Evolutionary conservation across 768 basidiomycete genomes (phyloP).

Genomic region (Collybia sordida): DNA sequence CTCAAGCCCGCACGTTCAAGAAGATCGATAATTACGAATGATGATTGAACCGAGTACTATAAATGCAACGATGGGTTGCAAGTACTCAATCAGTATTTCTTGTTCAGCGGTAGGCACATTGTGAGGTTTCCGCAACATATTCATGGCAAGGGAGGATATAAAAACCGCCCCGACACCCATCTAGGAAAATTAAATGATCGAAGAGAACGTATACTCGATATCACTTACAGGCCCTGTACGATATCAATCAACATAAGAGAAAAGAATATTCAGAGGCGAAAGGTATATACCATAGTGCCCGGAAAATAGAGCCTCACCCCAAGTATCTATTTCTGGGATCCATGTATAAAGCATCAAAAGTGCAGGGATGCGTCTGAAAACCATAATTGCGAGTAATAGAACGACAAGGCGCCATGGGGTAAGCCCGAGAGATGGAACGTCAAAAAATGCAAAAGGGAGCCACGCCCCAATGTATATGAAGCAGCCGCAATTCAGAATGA

Average conservation of each 20-base stretch:
- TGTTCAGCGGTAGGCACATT: slow-evolving; percentile 64
- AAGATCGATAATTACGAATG: slow-evolving; percentile 51
- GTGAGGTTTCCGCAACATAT: slow-evolving; percentile 55
- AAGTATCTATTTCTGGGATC: slow-evolving; percentile 83
- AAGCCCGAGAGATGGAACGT: slow-evolving; percentile 56
- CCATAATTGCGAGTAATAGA: slow-evolving; percentile 65
- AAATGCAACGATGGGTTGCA: slow-evolving; percentile 87
- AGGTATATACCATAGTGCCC: slow-evolving; percentile 78
- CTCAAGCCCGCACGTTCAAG: background rate
- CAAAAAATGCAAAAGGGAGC: slow-evolving; percentile 66
- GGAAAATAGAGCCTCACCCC: slow-evolving; percentile 86
- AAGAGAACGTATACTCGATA: background rate
- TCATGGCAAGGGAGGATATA: slow-evolving; percentile 72
- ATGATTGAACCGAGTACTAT: slow-evolving; percentile 86
- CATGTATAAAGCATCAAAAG: slow-evolving; percentile 76
- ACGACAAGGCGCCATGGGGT: slow-evolving; percentile 70
- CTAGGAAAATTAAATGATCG: slow-evolving; percentile 27
- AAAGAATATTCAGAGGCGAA: background rate
- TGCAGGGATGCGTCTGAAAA: slow-evolving; percentile 78
- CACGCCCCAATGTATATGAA: slow-evolving; percentile 91
- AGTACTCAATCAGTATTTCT: slow-evolving; percentile 67
- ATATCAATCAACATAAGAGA: background rate
- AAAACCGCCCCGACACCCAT: slow-evolving; percentile 96
- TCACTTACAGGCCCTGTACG: slow-evolving; percentile 51
- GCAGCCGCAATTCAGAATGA: slow-evolving; percentile 78